Conservation (phyloP, 192 early-diverging fungal species). For the Allomyces macrogynus region DNA sequence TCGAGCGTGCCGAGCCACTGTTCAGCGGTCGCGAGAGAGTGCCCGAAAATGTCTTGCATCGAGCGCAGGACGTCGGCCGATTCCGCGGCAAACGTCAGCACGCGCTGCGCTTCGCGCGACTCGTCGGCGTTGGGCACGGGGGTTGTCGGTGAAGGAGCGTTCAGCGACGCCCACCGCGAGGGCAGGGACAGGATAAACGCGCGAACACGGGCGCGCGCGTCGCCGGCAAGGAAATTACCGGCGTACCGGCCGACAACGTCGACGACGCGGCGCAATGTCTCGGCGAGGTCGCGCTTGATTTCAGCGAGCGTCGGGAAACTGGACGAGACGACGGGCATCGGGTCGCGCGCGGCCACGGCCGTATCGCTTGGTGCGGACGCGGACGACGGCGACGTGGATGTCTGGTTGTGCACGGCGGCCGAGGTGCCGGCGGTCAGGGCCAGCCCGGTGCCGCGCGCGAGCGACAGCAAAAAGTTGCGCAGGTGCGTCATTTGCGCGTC, state of each 20-base stretch:
- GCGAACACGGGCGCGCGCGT: constrained; percentile 55
- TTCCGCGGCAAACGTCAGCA: constrained; percentile 49
- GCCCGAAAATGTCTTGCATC: constrained; percentile 40
- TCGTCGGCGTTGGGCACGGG: constrained; percentile 7
- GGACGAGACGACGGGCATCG: neutral
- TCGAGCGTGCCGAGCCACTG: constrained; percentile 26
- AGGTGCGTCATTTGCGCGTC: constrained; percentile 42
- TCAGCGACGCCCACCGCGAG: constrained; percentile 42
- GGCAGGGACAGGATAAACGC: constrained; percentile 69
- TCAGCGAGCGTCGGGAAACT: constrained; percentile 18
- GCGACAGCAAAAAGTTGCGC: constrained; percentile 28
- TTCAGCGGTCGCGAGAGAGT: constrained; percentile 48
- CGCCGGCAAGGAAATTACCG: constrained; percentile 57
- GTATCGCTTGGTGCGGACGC: neutral
- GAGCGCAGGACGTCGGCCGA: constrained; percentile 42
- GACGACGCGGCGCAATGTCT: constrained; percentile 66
- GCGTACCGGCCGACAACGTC: constrained; percentile 74
- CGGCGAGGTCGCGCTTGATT: constrained; percentile 63
- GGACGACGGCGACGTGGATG: neutral
- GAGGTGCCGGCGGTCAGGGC: neutral
- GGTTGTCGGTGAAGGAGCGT: constrained; percentile 12
- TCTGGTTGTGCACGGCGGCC: constrained; percentile 1
- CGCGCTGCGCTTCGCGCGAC: constrained; percentile 25
- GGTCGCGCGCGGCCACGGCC: neutral
- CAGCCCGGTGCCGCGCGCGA: constrained; percentile 2